These are phyloP conservation scores for Lentinula lateritia DNA, from an alignment of 768 basidiomycete species.

Conservation along the genomic window DNA sequence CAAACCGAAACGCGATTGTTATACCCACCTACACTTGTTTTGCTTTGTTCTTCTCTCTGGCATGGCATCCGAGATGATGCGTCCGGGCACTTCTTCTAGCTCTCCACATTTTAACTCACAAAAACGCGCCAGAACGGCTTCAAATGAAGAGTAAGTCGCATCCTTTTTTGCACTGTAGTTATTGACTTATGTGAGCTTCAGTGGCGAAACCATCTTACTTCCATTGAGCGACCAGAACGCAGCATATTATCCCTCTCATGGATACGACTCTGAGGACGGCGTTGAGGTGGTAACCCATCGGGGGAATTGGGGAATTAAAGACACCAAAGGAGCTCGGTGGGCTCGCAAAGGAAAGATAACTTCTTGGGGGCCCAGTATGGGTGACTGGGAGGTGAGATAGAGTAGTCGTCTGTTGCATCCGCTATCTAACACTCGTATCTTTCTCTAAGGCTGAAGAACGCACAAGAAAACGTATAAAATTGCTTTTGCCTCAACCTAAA, in stretches of 20 bases:
- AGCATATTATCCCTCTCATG: slow-evolving; percentile 84
- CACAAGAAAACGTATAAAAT: slow-evolving; percentile 73
- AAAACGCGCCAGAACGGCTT: background rate
- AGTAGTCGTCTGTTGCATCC: background rate
- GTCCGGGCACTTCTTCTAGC: background rate
- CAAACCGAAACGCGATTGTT: background rate
- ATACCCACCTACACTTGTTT: background rate
- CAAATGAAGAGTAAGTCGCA: background rate
- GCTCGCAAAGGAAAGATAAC: slow-evolving; percentile 76
- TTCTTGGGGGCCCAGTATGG: slow-evolving; percentile 78
- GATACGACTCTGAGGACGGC: slow-evolving; percentile 59
- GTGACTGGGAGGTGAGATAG: slow-evolving; percentile 75
- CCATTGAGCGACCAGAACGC: slow-evolving; percentile 68
- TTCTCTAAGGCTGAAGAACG: slow-evolving; percentile 67
- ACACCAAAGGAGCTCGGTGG: slow-evolving; percentile 72
- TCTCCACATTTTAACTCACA: background rate
- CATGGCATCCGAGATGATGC: slow-evolving; percentile 3
- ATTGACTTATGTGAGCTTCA: background rate
- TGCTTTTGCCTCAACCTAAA: slow-evolving; percentile 53
- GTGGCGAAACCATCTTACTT: slow-evolving; percentile 30
- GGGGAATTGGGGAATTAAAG: slow-evolving; percentile 87
- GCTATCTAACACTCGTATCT: slow-evolving; percentile 9
- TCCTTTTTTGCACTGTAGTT: background rate
- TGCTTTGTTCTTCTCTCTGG: background rate
- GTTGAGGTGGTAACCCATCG: slow-evolving; percentile 34